phyloP scores from a whole-genome alignment of 2,329 filamentous ascomycete species.

The Dactylellina haptotyla region DNA sequence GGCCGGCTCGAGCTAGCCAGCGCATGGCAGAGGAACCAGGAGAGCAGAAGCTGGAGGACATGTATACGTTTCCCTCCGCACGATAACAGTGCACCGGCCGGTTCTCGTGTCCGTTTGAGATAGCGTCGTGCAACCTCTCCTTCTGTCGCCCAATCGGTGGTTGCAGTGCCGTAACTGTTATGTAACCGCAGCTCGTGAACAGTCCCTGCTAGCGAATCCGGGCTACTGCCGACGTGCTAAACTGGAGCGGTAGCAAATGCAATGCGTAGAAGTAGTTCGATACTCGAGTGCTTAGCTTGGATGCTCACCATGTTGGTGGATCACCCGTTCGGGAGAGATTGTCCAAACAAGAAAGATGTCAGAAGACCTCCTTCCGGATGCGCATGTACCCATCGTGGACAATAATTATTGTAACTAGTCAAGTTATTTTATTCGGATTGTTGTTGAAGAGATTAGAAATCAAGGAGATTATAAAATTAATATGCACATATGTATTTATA shows the following conservation, averaged over 20 bases:
- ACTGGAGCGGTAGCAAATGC: too few relatives aligned
- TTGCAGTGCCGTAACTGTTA: slow-evolving; percentile 48
- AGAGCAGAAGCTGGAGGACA: slow-evolving; percentile 7
- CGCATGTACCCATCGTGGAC: background rate
- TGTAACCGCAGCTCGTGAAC: slow-evolving; percentile 27
- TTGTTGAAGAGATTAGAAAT: too few relatives aligned
- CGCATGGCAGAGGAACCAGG: background rate
- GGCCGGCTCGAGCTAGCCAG: too few relatives aligned
- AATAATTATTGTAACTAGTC: background rate
- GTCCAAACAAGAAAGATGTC: background rate
- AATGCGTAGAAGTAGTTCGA: too few relatives aligned
- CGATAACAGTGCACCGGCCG: too few relatives aligned
- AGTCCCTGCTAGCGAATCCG: background rate
- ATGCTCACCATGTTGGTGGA: background rate
- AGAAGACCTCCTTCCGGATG: slow-evolving; percentile 17
- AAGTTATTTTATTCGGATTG: too few relatives aligned
- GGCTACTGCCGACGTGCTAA: background rate
- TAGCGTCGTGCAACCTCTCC: slow-evolving; percentile 39
- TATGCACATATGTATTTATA: too few relatives aligned
- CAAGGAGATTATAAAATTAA: too few relatives aligned
- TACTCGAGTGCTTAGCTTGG: too few relatives aligned
- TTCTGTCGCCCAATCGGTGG: slow-evolving; percentile 34
- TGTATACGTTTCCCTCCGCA: too few relatives aligned
- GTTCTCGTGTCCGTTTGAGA: too few relatives aligned
- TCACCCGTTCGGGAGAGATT: too few relatives aligned